Conservation (phyloP, 2,329 filamentous ascomycete species). For the Lojkania enalia region DNA sequence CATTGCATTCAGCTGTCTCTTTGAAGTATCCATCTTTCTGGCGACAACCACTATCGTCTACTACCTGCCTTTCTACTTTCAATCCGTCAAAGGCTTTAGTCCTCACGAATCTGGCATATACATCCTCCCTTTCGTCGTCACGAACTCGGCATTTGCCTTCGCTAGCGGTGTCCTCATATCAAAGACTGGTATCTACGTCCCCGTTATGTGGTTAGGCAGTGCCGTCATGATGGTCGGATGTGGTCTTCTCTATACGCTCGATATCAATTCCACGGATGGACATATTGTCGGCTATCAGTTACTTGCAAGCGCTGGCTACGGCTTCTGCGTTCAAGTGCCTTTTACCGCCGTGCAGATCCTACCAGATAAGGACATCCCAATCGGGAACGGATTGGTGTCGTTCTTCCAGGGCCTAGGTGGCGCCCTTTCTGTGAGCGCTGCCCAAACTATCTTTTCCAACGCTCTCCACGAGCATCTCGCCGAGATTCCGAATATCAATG, state of each 20-base stretch:
- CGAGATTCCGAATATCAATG: slow-evolving; percentile 4
- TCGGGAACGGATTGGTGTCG: slow-evolving; percentile 41
- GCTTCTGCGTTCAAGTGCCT: slow-evolving; percentile 39
- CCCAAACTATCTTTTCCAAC: slow-evolving; percentile 67
- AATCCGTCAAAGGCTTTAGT: slow-evolving; percentile 42
- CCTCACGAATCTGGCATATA: slow-evolving; percentile 44
- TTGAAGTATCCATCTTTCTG: slow-evolving; percentile 39
- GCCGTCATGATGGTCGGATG: slow-evolving; percentile 36
- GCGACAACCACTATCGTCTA: slow-evolving; percentile 45
- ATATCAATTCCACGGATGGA: slow-evolving; percentile 33
- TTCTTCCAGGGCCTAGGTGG: slow-evolving; percentile 67
- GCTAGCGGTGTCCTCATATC: slow-evolving; percentile 26
- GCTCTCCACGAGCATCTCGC: background rate
- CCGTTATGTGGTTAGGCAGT: slow-evolving; percentile 33
- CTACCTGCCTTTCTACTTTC: slow-evolving; percentile 54
- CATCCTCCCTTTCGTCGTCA: slow-evolving; percentile 48
- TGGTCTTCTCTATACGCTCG: slow-evolving; percentile 48
- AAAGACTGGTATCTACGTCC: slow-evolving; percentile 41
- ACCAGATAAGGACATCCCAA: slow-evolving; percentile 5
- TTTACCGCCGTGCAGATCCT: slow-evolving; percentile 41
- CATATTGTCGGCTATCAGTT: slow-evolving; percentile 53
- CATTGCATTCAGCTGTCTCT: slow-evolving; percentile 39
- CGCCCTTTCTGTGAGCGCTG: slow-evolving; percentile 64
- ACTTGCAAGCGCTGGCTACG: slow-evolving; percentile 46
- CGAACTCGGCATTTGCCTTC: slow-evolving; percentile 35